Conservation (phyloP, 306 rosid genomes). For the Quillaja saponaria region DNA sequence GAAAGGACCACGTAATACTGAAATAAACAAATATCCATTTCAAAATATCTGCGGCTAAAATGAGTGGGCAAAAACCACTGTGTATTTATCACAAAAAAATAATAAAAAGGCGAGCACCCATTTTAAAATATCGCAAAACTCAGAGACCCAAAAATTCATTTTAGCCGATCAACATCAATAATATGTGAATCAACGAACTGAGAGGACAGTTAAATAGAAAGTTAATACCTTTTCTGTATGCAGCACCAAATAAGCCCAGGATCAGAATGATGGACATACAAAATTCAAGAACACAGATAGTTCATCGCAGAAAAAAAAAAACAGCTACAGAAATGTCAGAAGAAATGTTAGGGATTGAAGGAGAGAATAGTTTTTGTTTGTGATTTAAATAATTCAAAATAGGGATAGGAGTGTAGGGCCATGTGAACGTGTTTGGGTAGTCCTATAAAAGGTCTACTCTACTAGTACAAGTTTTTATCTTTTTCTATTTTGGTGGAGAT, state of each 20-base stretch:
- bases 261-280: not conserved
- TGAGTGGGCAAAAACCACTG: slow-evolving; percentile 33
- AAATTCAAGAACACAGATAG: not conserved
- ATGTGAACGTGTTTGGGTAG: slow-evolving; percentile 25
- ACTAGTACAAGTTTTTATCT: not conserved
- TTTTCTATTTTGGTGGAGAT: slow-evolving; percentile 17
- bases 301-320: slow-evolving; percentile 12
- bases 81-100: slow-evolving; percentile 4
- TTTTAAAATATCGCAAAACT: slow-evolving; percentile 1
- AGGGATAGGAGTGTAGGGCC: slow-evolving; percentile 29
- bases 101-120: slow-evolving; percentile 19
- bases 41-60: slow-evolving; percentile 6
- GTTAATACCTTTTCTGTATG: slow-evolving; percentile 15
- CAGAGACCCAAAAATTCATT: not conserved
- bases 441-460: slow-evolving; percentile 31
- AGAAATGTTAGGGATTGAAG: slow-evolving; percentile 32
- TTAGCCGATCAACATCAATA: not conserved
- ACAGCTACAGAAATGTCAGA: slow-evolving; percentile 46
- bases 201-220: not conserved
- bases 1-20: slow-evolving; percentile 22
- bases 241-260: not conserved
- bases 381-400: not conserved
- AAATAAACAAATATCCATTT: slow-evolving; percentile 22
- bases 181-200: not conserved
- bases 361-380: slow-evolving; percentile 31